Evolutionary conservation across 345 rosid species (phyloP), one percentile per base, ranked within the genome.

Genomic region (Brassica cretica): DNA sequence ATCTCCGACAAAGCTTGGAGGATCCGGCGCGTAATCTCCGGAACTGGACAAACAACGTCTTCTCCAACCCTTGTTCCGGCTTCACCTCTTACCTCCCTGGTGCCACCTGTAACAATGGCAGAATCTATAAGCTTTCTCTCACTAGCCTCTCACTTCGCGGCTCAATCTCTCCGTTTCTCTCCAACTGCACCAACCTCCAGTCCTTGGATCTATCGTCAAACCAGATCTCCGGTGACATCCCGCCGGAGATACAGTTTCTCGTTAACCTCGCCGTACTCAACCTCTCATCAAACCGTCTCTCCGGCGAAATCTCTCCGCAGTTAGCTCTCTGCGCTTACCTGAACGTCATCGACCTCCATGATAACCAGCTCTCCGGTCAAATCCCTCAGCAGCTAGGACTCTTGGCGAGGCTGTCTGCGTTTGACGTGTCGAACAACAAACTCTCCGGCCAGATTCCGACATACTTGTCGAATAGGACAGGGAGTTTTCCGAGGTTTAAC

Each of bases 261-360:
- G 94, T 93, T 73, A 95, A 95, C 83, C 93, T 95, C 41, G 99
- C 98, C 6, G 94, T 93, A 2, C 87, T 95, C 25, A 95, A 95
- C 62, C 93, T 95, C n/a, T 93, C 98, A 3, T 89, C 96, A 2
- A 95, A 95, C 56, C 79, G 78, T 8, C 88, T 95, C 35, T 86
- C 85, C 35, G 91, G 93, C 41, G 87, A 85, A 86, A 93, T 95
- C 84, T 78, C 97, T 0, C 96, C 80, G 1, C 94, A 91, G 84
- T 82, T 95, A 59, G 86, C 97, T 61, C 80, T 89, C 18, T 95
- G 99, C 73, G 97, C 99, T 21, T 95, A 95, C 80, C 74, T 95
- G 6, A 95, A 95, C 85, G 89, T 95, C 49, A 95, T 95, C 81
- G 98, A 95, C 83, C 89, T 95, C 27, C 99, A 95, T 27, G 87